phyloP scores from a whole-genome alignment of 2,329 filamentous ascomycete species.

The Aschersonia sp. region DNA sequence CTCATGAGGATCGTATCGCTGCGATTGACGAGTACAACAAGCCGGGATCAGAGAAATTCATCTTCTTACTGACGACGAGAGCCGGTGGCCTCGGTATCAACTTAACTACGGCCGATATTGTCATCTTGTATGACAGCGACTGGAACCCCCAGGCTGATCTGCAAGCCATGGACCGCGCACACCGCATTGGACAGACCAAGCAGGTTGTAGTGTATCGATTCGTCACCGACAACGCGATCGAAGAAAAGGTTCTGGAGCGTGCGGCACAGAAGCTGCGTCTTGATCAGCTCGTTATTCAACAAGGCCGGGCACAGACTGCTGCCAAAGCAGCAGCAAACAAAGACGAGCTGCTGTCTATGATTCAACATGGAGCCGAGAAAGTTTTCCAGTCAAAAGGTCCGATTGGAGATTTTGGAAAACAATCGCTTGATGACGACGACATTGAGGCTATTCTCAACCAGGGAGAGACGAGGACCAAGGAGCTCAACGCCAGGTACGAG shows the following conservation, averaged over 20 bases:
- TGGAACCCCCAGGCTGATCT: conserved; percentile 98
- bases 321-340: conserved; percentile 88
- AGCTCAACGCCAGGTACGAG: conserved; percentile 88
- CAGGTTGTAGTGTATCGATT: conserved; percentile 95
- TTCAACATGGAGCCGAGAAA: conserved; percentile 93
- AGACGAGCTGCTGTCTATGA: conserved; percentile 93
- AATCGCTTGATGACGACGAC: conserved; percentile 67
- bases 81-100: conserved; percentile 96
- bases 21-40: conserved; percentile 99
- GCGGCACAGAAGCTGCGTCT: conserved; percentile 93
- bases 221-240: conserved; percentile 94
- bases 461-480: conserved; percentile 77
- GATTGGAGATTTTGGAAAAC: conserved; percentile 42
- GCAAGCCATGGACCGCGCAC: conserved; percentile 96
- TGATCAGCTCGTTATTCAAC: conserved; percentile 95
- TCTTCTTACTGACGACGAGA: conserved; percentile 89
- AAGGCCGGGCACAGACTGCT: conserved; percentile 82
- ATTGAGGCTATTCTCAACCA: conserved; percentile 78
- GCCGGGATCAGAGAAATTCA: conserved; percentile 85
- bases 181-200: conserved; percentile 97
- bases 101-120: conserved; percentile 85
- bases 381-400: conserved; percentile 68
- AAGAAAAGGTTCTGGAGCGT: conserved; percentile 93
- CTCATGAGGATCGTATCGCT: conserved; percentile 92
- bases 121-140: conserved; percentile 92